These are phyloP conservation scores for Ophiostoma sp. DNA, from an alignment of 2,329 filamentous ascomycete species.

Conservation along the genomic window DNA sequence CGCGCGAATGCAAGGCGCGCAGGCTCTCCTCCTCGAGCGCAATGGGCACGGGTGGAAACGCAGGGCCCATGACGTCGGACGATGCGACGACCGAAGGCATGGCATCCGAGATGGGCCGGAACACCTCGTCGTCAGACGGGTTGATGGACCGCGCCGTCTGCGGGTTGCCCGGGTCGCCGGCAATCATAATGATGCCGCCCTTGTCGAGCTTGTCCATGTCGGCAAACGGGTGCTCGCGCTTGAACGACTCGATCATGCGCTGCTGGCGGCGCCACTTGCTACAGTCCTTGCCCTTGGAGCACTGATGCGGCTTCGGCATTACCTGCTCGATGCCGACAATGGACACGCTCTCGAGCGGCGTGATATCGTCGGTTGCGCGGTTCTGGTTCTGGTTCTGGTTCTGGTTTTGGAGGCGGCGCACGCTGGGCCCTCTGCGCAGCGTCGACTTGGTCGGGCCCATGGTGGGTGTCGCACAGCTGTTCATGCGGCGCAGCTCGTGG, in stretches of 20 bases:
- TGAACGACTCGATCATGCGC: conserved; percentile 66
- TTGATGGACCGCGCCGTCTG: conserved; percentile 55
- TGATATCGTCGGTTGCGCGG: conserved; percentile 57
- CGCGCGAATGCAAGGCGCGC: conserved; percentile 61
- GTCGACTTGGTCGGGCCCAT: conserved; percentile 27
- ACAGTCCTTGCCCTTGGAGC: conserved; percentile 81
- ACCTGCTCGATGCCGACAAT: conserved; percentile 90
- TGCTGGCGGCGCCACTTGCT: conserved; percentile 77
- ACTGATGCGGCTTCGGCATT: conserved; percentile 76
- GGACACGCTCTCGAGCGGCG: conserved; percentile 76
- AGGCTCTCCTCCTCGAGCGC: conserved; percentile 69
- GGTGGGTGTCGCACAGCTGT: conserved; percentile 28
- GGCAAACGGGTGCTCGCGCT: conserved; percentile 66
- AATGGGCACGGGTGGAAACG: conserved; percentile 49
- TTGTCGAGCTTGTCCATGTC: conserved; percentile 51
- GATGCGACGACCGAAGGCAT: conserved; percentile 83
- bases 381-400: not conserved
- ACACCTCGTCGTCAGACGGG: conserved; percentile 41
- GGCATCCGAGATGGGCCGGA: conserved; percentile 66
- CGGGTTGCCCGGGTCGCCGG: conserved; percentile 73
- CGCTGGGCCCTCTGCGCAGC: conserved; percentile 40
- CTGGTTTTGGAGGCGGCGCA: conserved; percentile 33
- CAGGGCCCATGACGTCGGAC: conserved; percentile 77
- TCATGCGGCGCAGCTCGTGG: conserved; percentile 36
- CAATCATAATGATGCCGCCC: conserved; percentile 66